Base-by-base conservation (phyloP, 2,329 filamentous ascomycete genomes). In the Paecilomyces variotii region DNA sequence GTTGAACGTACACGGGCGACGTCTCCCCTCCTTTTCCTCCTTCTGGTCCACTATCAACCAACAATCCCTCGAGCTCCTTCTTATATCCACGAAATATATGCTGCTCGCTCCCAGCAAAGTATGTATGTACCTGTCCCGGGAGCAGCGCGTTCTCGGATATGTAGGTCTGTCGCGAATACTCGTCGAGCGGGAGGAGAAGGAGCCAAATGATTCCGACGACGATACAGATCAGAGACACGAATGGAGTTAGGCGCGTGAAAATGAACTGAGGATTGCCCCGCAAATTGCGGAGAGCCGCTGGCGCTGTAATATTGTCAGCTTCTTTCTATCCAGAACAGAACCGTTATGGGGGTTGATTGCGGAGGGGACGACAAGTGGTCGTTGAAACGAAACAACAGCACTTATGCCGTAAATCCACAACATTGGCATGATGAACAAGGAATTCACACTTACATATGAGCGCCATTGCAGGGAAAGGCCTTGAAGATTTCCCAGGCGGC, bases 121-220 rank as follows among this genome's bases (percentile, higher is more conserved):
- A 99, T 1, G 94, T 96, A 76, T 97, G 93, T 7, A 97, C 94
- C 75, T 99, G 94, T 1, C 92, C 94, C 0, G 94, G 94, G 12
- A 99, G 80, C 34, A 99, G 85, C 10, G 94, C 94, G 73, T 99
- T 99, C 74, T 99, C 94, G 51, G 93, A 97, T 59, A 99, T 94
- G 74, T 99, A 99, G 0, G 93, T 99, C 60, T 84, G 83, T 64
- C 94, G 86, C 55, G 91, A 96, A 78, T 97, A 96, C 64, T 92
- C 84, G 74, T 97, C 84, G 56, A 97, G 82, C 2, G 94, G 94
- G 1, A 99, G 84, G 32, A 97, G 81, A 25, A 97, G 84, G 12
- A 99, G 85, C 90, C 93, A 99, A 65, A 85, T 84, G 58, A 97
- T 84, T 56, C 94, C 94, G 67, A 96, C 83, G 54, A 93, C 68